Percentiles rank a stretch among this genome's conserved stretches.
phyloP scores from a whole-genome alignment of 768 basidiomycete genomes.

The Chalciporus piperatus region DNA sequence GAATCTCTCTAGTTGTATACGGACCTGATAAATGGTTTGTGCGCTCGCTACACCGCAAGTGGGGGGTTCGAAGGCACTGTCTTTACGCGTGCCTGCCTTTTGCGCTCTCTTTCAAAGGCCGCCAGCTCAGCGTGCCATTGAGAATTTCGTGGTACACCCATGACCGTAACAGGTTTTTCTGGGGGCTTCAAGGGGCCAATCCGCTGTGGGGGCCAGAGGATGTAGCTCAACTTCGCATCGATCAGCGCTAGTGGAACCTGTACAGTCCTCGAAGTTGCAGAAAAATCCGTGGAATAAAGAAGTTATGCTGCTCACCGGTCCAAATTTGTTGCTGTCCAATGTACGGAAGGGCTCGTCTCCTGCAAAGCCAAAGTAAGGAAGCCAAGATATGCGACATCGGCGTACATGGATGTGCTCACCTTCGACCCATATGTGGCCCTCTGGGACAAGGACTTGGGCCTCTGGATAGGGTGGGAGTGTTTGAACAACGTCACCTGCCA shows the following conservation, averaged over 20 bases:
- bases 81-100: constrained; percentile 23
- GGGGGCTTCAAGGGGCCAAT: constrained; percentile 36
- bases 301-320: constrained; percentile 47
- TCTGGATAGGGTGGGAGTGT: constrained; percentile 70
- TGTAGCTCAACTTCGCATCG: constrained; percentile 46
- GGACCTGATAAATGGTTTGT: not conserved
- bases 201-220: constrained; percentile 53
- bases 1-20: not conserved
- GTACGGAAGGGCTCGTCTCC: constrained; percentile 38
- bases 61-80: not conserved
- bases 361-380: not conserved
- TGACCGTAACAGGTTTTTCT: constrained; percentile 15
- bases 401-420: constrained; percentile 38
- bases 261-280: not conserved
- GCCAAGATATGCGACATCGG: not conserved
- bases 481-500: constrained; percentile 60
- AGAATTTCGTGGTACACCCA: constrained; percentile 20
- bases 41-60: not conserved
- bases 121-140: constrained; percentile 29
- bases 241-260: constrained; percentile 46
- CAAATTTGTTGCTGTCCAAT: constrained; percentile 70
- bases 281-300: not conserved
- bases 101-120: constrained; percentile 29
- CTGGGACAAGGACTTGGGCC: constrained; percentile 49
- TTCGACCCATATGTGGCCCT: constrained; percentile 75